Evolutionary conservation across 345 rosid genomes (phyloP).

Genomic region (Citrus cavaleriei): DNA sequence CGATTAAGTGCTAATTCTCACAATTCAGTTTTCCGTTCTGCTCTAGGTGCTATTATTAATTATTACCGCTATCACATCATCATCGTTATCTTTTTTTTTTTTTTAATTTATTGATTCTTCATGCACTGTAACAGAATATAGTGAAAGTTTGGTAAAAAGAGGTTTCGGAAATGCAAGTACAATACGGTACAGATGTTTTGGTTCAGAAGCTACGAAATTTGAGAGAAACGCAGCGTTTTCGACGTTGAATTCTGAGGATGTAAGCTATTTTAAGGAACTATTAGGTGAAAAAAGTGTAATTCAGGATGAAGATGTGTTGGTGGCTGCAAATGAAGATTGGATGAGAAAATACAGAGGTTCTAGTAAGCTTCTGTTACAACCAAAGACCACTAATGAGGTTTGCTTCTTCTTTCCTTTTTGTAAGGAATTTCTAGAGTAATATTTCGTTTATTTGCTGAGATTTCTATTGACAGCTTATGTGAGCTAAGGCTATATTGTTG

Average conservation of each 20-base stretch:
- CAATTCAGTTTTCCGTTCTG: not conserved
- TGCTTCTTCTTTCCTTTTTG: not conserved
- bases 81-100: too few species aligned
- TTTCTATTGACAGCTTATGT: too few species aligned
- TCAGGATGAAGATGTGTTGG: constrained; percentile 72
- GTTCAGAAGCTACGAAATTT: constrained; percentile 33
- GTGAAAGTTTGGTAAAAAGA: not conserved
- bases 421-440: not conserved
- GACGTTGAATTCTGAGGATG: constrained; percentile 56
- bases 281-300: constrained; percentile 70
- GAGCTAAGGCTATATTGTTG: too few species aligned
- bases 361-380: constrained; percentile 82
- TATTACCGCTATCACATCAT: not conserved
- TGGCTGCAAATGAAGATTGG: constrained; percentile 88
- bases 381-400: constrained; percentile 75
- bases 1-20: constrained; percentile 8
- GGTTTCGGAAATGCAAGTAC: constrained; percentile 13
- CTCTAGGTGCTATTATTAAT: not conserved
- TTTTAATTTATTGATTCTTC: not conserved
- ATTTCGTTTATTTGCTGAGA: not conserved
- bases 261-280: constrained; percentile 56
- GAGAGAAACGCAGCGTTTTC: constrained; percentile 69
- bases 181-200: constrained; percentile 39
- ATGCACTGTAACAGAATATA: not conserved
- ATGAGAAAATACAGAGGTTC: constrained; percentile 77